Evolutionary conservation across 257 asterid genomes (phyloP), one percentile per base, ranked within the genome.

Genomic region (Craterostigma plantagineum): DNA sequence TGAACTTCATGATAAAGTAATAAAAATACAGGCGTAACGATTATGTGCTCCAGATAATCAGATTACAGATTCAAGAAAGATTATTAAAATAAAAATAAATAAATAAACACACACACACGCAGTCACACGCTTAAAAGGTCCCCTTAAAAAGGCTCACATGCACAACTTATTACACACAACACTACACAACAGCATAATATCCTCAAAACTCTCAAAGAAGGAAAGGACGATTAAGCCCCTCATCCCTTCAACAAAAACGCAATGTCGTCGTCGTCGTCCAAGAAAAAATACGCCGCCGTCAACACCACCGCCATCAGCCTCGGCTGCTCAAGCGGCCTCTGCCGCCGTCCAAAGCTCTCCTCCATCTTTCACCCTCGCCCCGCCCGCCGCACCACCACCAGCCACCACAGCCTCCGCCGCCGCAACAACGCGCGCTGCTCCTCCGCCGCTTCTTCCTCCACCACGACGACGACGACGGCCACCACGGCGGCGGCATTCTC

Each of bases 271-370:
- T 7, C 30, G 15, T 0, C 9, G 44, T 48, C 40, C 56, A 23
- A 37, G 58, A 74, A 67, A 57, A 81, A 60, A 38, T 65, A 56
- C 57, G 46, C 65, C 49, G 59, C 50, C n/a, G 75, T 75, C 18
- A 67, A 45, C 63, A 62, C 68, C 0, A 52, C 69, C 14, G 18
- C 68, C 7, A 74, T 71, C 10, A 62, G 50, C 48, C 41, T 81
- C 0, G 87, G 94, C 10, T 81, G 94, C 87, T 23, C 30, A 2
- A 43, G 68, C 57, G 57, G 78, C 63, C 59, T 68, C 15, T 81
- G 94, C 66, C 51, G 75, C 9, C 55, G 83, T 34, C 81, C 83
- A 10, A 75, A 36, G 7, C 64, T 82, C 23, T 72, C 95, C 57
- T 48, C 61, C 61, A 57, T 79, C 1, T 79, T 83, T 73, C 58